phyloP scores from a whole-genome alignment of 2,329 filamentous ascomycete species.

The Talaromyces amestolkiae region DNA sequence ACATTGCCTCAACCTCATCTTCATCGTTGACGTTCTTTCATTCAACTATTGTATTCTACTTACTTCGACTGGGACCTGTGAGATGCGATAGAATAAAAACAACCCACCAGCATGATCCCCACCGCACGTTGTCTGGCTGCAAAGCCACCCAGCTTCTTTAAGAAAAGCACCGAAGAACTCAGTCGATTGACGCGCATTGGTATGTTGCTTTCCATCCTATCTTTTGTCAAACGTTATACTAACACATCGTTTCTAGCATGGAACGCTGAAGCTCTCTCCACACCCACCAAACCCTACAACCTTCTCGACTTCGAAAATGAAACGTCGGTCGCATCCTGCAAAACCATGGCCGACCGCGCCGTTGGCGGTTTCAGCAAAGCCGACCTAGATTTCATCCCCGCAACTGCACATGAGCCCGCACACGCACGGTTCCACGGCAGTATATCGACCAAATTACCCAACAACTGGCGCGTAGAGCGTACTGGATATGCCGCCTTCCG shows the following conservation, averaged over 20 bases:
- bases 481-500: constrained; percentile 85
- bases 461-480: constrained; percentile 51
- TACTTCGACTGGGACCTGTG: neutral
- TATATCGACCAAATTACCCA: constrained; percentile 82
- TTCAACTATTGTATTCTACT: too few species aligned
- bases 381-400: constrained; percentile 64
- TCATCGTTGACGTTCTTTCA: neutral
- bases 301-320: constrained; percentile 45
- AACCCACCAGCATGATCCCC: constrained; percentile 34
- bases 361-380: constrained; percentile 82
- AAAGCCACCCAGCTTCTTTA: constrained; percentile 52
- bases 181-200: constrained; percentile 56
- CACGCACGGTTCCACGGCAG: constrained; percentile 81
- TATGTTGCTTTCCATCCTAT: constrained; percentile 30
- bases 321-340: constrained; percentile 44
- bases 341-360: constrained; percentile 81
- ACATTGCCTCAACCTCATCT: neutral
- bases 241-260: constrained; percentile 31
- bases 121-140: constrained; percentile 40
- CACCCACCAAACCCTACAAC: constrained; percentile 39
- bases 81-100: neutral
- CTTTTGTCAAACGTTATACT: neutral
- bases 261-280: constrained; percentile 39
- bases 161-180: constrained; percentile 59
- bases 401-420: constrained; percentile 47